These are phyloP conservation scores for Gynostemma pentaphyllum DNA, from an alignment of 306 rosid species.

Conservation along the genomic window DNA sequence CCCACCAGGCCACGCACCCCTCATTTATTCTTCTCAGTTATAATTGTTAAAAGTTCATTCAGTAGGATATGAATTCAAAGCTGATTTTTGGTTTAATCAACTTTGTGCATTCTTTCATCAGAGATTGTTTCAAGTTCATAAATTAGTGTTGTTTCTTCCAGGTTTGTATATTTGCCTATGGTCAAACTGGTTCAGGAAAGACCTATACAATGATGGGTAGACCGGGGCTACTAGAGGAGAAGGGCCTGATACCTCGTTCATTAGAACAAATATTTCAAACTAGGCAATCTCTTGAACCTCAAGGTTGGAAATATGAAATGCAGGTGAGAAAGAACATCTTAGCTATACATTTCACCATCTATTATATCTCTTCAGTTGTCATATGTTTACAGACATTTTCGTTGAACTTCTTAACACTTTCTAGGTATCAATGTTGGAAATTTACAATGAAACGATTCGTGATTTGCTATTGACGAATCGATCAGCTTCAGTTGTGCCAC, in stretches of 20 bases:
- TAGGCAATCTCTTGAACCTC: constrained; percentile 58
- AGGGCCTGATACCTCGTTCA: constrained; percentile 88
- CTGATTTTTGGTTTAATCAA: neutral
- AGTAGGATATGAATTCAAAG: neutral
- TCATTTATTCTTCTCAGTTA: neutral
- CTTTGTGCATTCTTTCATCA: no score
- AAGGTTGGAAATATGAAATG: constrained; percentile 98
- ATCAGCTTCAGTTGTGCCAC: constrained; percentile 30
- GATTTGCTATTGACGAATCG: constrained; percentile 63
- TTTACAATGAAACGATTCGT: constrained; percentile 83
- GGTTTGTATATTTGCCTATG: constrained; percentile 98
- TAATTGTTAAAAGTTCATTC: neutral
- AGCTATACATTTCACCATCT: neutral
- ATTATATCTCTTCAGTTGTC: neutral
- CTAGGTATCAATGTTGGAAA: constrained; percentile 94
- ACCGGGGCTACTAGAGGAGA: constrained; percentile 63
- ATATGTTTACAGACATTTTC: neutral
- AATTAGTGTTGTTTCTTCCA: constrained; percentile 17
- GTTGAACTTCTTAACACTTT: neutral
- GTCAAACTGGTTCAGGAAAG: constrained; percentile 99
- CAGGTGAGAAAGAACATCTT: constrained; percentile 38
- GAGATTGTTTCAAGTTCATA: neutral
- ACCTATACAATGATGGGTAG: constrained; percentile 98
- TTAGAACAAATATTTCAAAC: constrained; percentile 89
- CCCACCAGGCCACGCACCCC: neutral